These are phyloP conservation scores for Podospora pseudocomata DNA, from an alignment of 495 filamentous ascomycete genomes.

Conservation along the genomic window DNA sequence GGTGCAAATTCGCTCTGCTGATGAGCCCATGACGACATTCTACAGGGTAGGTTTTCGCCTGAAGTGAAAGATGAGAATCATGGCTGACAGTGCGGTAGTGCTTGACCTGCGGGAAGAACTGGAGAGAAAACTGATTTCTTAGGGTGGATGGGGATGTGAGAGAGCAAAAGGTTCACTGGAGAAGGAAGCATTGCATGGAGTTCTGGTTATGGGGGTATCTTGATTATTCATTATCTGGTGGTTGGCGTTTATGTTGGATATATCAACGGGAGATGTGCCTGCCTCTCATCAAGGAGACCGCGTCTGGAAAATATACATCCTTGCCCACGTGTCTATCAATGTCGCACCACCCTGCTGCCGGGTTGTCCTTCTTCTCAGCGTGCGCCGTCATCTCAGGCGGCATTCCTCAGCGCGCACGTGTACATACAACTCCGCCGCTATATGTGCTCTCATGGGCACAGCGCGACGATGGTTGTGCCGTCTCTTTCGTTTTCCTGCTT, in stretches of 20 bases:
- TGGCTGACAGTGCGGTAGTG: conserved; percentile 44
- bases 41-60: conserved; percentile 62
- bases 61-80: not conserved
- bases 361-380: not conserved
- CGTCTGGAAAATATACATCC: not conserved
- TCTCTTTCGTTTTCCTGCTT: conserved; percentile 3
- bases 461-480: not conserved
- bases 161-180: not conserved
- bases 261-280: not conserved
- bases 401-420: not conserved
- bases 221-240: not conserved
- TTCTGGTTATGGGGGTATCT: conserved; percentile 8
- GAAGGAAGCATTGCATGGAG: conserved; percentile 25
- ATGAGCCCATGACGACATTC: conserved; percentile 98
- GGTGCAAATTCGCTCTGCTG: conserved; percentile 95
- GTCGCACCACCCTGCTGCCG: not conserved
- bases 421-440: not conserved
- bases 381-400: not conserved
- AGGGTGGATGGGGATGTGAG: not conserved
- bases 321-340: not conserved
- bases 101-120: conserved; percentile 54
- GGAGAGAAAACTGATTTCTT: conserved; percentile 51
- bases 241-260: not conserved
- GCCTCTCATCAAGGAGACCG: not conserved
- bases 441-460: not conserved